Base-by-base conservation (phyloP, 2,329 filamentous ascomycete genomes). In the Fusarium subtropicale region DNA sequence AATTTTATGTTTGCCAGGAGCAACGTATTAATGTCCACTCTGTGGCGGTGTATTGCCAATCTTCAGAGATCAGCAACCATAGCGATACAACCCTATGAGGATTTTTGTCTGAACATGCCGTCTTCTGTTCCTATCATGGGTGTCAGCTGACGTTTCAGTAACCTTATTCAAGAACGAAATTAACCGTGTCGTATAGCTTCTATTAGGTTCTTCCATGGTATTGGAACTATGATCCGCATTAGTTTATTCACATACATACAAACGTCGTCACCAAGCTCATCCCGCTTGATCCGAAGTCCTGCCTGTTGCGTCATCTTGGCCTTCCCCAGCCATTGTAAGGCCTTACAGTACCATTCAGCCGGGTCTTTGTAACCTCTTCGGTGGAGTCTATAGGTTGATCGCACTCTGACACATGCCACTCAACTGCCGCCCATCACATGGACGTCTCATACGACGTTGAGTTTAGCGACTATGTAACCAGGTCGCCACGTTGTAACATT, bases 61-160 rank as follows among this genome's bases (percentile, higher is more conserved):
- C 11, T 30, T 11, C 12, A 4, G 12, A 30, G 28, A 30, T 10
- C 1, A 30, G 28, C 28, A 12, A 30, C 28, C 12, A 30, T 5
- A 10, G 6, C 10, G 12, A 30, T 30, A 5, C 28, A 6, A 12
- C 28, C 28, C 10, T 11, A 12, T 0, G 1, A 10, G 28, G 0
- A 36, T n/a, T 10, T 18, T 4, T 18, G 4, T 20, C 3, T 20
- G 6, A 1, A 20, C 2, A 39, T 13, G 2, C 7, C 1, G 11
- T 20, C 11, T 1, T 20, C 3, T 22, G 2, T 22, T 13, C 7
- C 13, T 11, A 7, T 13, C 4, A 13, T 3, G 7, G 20, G 36
- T 3, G 13, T 38, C 1, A 3, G 1, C 4, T 12, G 4, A 20
- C 6, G 7, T 12, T 15, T 12, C 36, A 39, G 8, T 12, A 20